phyloP scores from a whole-genome alignment of 805 yeast genomes.

The Middelhovenomyces tepae region DNA sequence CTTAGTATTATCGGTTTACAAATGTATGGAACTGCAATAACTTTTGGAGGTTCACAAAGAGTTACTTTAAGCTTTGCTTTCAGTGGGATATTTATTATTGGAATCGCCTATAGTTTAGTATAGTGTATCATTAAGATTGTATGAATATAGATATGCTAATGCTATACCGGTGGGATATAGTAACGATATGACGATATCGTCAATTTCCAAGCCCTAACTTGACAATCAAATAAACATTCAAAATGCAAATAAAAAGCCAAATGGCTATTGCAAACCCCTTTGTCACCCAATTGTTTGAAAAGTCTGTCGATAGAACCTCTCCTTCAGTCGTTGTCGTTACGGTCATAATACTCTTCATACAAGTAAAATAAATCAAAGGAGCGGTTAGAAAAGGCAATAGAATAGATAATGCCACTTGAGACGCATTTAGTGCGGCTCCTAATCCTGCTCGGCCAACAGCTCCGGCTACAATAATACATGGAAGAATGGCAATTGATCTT shows the following conservation, averaged over 20 bases:
- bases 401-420: conserved; percentile 77
- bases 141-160: no score
- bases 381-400: conserved; percentile 78
- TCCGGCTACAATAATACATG: conserved; percentile 66
- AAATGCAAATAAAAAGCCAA: conserved; percentile 64
- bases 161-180: no score
- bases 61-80: conserved; percentile 52
- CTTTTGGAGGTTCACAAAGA: conserved; percentile 66
- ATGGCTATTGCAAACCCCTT: conserved; percentile 43
- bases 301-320: conserved; percentile 23
- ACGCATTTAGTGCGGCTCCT: conserved; percentile 63
- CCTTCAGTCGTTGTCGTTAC: conserved; percentile 15
- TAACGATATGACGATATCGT: no score
- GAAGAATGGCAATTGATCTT: conserved; percentile 68
- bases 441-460: conserved; percentile 69
- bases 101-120: conserved; percentile 36
- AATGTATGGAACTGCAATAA: conserved; percentile 76
- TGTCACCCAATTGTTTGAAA: conserved; percentile 47
- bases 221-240: conserved; percentile 58
- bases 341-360: conserved; percentile 58
- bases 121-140: no score
- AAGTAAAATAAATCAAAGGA: conserved; percentile 77
- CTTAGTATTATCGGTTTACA: conserved; percentile 72
- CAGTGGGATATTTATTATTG: conserved; percentile 50
- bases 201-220: conserved; percentile 39